Evolutionary conservation across 2,329 filamentous ascomycete species (phyloP), one percentile per base, ranked within the genome.

Genomic region (Colletotrichum tropicale): DNA sequence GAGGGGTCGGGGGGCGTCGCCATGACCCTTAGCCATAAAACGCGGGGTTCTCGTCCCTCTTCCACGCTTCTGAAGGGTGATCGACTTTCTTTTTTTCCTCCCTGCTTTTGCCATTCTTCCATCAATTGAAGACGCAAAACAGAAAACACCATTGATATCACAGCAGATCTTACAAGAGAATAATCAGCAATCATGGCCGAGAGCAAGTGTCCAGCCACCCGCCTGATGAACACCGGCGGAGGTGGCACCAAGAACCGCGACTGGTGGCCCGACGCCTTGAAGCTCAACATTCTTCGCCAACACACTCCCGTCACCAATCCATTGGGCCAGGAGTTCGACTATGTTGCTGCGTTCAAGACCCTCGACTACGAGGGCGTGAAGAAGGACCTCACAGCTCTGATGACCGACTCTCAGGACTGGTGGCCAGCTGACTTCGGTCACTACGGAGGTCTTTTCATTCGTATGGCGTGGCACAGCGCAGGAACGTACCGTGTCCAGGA

Each of bases 401-500:
- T 95, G 92, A 96, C 94, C 66, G 92, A 95, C 82, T 95, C 93
- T 5, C 92, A 96, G 85, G 92, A 94, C 55, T 95, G 91, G 91
- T 96, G 94, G 94, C 94, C 94, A 1, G 94, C 94, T 36, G 94
- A 96, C 82, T 95, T 94, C 80, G 94, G 94, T 72, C 93, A 95
- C 88, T 96, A 96, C 80, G 94, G 94, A 78, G 94, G 94, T 84
- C 89, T 96, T 26, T 95, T 96, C 84, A 89, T 96, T 81, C 93
- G 94, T 71, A 93, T 96, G 93, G 92, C 93, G 75, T 96, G 94
- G 94, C 94, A 96, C 88, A 92, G 92, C 78, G 91, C 94, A 26
- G 94, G 94, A 76, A 96, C 94, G 67, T 95, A 96, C 86, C 93
- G 94, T 80, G 91, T 94, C 81, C 89, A 88, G 68, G 94, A 96